Evolutionary conservation across 2,329 filamentous ascomycete species (phyloP).

Genomic region (Colletotrichum cuscutae): DNA sequence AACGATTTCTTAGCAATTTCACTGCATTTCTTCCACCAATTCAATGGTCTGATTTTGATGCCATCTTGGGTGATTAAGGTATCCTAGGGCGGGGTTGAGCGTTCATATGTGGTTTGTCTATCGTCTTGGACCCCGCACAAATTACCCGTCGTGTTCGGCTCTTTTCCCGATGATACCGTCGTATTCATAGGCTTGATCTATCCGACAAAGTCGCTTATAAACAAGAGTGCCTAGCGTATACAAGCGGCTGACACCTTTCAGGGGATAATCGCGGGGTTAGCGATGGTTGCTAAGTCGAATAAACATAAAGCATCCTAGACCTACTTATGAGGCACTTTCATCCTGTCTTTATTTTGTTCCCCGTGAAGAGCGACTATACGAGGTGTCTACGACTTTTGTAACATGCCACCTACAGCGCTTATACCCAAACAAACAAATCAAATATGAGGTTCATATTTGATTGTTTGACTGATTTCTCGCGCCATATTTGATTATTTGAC

Average conservation of each 20-base stretch:
- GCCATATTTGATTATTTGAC: too few species aligned
- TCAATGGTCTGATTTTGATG: not conserved
- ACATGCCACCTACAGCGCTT: too few species aligned
- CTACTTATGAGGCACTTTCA: too few species aligned
- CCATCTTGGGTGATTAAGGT: not conserved
- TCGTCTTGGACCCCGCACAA: not conserved
- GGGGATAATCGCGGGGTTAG: not conserved
- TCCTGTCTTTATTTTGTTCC: too few species aligned
- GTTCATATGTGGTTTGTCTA: not conserved
- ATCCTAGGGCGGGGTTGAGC: not conserved
- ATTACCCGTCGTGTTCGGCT: not conserved
- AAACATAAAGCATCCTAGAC: too few species aligned
- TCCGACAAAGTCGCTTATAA: not conserved
- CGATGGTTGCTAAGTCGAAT: too few species aligned
- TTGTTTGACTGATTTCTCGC: too few species aligned
- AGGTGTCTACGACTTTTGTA: too few species aligned
- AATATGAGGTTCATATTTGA: too few species aligned
- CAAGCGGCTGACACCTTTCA: not conserved
- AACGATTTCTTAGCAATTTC: not conserved
- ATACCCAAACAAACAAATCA: too few species aligned
- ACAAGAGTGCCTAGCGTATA: not conserved
- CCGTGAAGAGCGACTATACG: too few species aligned
- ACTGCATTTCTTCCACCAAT: conserved; percentile 22
- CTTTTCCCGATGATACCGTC: not conserved
- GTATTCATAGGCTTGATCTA: not conserved